A percentile compares a stretch with the other conserved stretches of the same genome.
These are phyloP conservation scores for Exophiala viscosa DNA, from an alignment of 2,329 filamentous ascomycete species.

Conservation along the genomic window DNA sequence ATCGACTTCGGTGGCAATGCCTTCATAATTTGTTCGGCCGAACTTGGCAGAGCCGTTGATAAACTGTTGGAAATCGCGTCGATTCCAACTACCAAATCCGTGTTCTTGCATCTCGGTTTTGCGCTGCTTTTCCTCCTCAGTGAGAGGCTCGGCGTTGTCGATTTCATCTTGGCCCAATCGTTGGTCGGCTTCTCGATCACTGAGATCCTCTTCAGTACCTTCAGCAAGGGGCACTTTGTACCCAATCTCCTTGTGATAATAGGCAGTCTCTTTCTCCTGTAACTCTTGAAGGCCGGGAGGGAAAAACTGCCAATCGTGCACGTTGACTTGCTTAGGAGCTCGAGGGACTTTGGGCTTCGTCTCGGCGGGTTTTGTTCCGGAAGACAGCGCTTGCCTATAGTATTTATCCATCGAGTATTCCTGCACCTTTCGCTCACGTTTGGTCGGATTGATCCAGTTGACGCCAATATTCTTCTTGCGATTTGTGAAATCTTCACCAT, in stretches of 20 bases:
- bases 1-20: slow-evolving; percentile 85
- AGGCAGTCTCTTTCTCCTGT: slow-evolving; percentile 94
- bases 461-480: slow-evolving; percentile 89
- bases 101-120: slow-evolving; percentile 77
- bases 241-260: slow-evolving; percentile 90
- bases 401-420: slow-evolving; percentile 99
- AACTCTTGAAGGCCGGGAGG: slow-evolving; percentile 77
- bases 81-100: slow-evolving; percentile 93
- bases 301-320: slow-evolving; percentile 98
- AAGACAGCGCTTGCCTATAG: slow-evolving; percentile 86
- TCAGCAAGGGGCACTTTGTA: slow-evolving; percentile 91
- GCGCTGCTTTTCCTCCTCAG: slow-evolving; percentile 81
- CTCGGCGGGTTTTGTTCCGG: slow-evolving; percentile 69
- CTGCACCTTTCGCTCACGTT: slow-evolving; percentile 97
- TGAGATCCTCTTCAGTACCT: slow-evolving; percentile 79
- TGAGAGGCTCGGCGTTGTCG: slow-evolving; percentile 82
- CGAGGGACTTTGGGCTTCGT: slow-evolving; percentile 93
- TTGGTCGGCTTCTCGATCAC: slow-evolving; percentile 81
- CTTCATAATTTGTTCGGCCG: slow-evolving; percentile 78
- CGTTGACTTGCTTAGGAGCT: slow-evolving; percentile 83
- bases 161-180: slow-evolving; percentile 87
- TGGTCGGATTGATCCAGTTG: slow-evolving; percentile 96
- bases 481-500: slow-evolving; percentile 90
- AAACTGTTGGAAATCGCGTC: slow-evolving; percentile 96
- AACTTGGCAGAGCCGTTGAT: slow-evolving; percentile 92